A percentile compares a stretch with the other conserved stretches of the same genome.
phyloP scores from a whole-genome alignment of 2,329 filamentous ascomycete species.

The Phyllosticta citriasiana region DNA sequence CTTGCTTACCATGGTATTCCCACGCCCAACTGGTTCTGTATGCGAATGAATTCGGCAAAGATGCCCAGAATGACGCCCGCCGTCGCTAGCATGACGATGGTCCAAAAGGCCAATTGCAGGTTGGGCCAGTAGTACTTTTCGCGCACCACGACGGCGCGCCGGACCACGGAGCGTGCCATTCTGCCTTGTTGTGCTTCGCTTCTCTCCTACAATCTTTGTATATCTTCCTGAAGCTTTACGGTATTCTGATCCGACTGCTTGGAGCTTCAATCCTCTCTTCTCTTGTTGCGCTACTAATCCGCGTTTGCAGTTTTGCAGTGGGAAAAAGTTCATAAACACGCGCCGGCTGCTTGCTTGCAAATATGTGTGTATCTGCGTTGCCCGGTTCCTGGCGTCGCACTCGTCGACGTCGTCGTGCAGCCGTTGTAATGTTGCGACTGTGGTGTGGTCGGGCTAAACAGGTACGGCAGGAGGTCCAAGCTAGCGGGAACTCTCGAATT shows the following conservation, averaged over 20 bases:
- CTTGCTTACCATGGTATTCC: slow-evolving; percentile 49
- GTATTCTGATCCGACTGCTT: background rate
- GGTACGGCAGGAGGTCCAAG: background rate
- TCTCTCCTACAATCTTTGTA: background rate
- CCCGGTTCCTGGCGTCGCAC: too few relatives aligned
- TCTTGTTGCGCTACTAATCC: background rate
- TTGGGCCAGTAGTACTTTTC: slow-evolving; percentile 55
- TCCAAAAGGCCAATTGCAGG: slow-evolving; percentile 55
- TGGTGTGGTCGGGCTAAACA: background rate
- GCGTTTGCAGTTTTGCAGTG: background rate
- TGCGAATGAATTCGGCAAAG: slow-evolving; percentile 49
- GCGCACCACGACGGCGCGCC: slow-evolving; percentile 33
- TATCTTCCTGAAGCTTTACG: background rate
- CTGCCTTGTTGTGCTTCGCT: background rate
- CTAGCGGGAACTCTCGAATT: background rate
- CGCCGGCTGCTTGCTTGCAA: too few relatives aligned
- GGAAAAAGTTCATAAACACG: background rate
- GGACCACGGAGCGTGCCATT: slow-evolving; percentile 31
- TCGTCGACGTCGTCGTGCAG: too few relatives aligned
- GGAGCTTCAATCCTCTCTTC: background rate
- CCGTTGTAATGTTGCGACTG: too few relatives aligned
- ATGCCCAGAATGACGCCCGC: slow-evolving; percentile 50
- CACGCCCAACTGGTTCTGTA: slow-evolving; percentile 45
- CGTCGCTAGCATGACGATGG: slow-evolving; percentile 50
- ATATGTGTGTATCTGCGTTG: too few relatives aligned